phyloP scores from a whole-genome alignment of 768 basidiomycete species.

The Lactarius vividus region DNA sequence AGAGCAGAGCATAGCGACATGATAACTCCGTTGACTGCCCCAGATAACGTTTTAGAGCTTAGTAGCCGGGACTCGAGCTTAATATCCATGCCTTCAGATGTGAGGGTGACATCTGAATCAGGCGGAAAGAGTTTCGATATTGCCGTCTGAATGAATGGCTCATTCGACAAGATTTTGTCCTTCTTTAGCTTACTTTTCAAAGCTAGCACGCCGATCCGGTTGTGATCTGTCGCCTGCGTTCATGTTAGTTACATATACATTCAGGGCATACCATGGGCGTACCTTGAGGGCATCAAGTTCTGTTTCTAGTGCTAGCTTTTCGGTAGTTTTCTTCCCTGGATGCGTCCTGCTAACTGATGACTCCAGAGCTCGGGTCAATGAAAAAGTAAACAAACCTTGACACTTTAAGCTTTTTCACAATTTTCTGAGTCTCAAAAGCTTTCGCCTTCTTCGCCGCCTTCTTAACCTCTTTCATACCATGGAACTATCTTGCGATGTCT shows the following conservation, averaged over 20 bases:
- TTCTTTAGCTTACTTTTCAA: slow-evolving; percentile 72
- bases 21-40: slow-evolving; percentile 52
- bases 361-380: neutral
- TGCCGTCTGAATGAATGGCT: slow-evolving; percentile 38
- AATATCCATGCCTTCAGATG: slow-evolving; percentile 43
- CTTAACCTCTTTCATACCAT: slow-evolving; percentile 65
- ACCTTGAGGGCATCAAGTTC: slow-evolving; percentile 71
- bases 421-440: slow-evolving; percentile 73
- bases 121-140: slow-evolving; percentile 34
- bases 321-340: slow-evolving; percentile 39
- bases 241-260: slow-evolving; percentile 6
- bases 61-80: slow-evolving; percentile 72
- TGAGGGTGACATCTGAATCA: neutral
- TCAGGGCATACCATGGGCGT: slow-evolving; percentile 17
- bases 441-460: slow-evolving; percentile 81
- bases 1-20: slow-evolving; percentile 47
- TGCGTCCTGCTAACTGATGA: slow-evolving; percentile 33
- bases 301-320: slow-evolving; percentile 48
- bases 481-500: slow-evolving; percentile 50
- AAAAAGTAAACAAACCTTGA: slow-evolving; percentile 49
- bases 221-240: slow-evolving; percentile 54
- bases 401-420: slow-evolving; percentile 78
- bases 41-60: slow-evolving; percentile 73
- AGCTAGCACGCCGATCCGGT: slow-evolving; percentile 61
- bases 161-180: slow-evolving; percentile 52